Evolutionary conservation across 2,329 filamentous ascomycete species (phyloP), one percentile per base, ranked within the genome.

Genomic region (Sclerotinia sclerotiorum): DNA sequence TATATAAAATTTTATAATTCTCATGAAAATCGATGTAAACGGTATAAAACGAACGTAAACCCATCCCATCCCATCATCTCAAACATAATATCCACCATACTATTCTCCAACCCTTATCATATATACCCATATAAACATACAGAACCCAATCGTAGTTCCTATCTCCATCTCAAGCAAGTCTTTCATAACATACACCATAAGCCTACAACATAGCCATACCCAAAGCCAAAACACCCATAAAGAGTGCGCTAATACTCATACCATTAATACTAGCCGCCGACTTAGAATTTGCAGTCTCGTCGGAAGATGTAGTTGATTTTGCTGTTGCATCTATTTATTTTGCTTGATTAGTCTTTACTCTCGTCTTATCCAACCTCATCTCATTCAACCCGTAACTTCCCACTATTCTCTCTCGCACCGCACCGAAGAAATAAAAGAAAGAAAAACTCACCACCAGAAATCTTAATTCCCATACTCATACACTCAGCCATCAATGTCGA

Each of bases 401-500:
- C n/a, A n/a, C n/a, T n/a, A n/a, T n/a, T n/a, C n/a, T n/a, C n/a
- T n/a, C n/a, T n/a, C n/a, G n/a, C n/a, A n/a, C n/a, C n/a, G n/a
- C n/a, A n/a, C n/a, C n/a, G n/a, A n/a, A n/a, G n/a, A n/a, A n/a
- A n/a, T n/a, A n/a, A n/a, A n/a, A n/a, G n/a, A n/a, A n/a, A n/a
- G n/a, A n/a, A 17, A 11, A 10, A 66, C 42, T 60, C 13, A 54
- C 55, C 32, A 35, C 13, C 39, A 11, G 42, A 29, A 54, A 39
- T 7, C n/a, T n/a, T 35, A 48, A 68, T 63, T 0, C 66, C 57
- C 58, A 68, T 55, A 21, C 24, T 29, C 48, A 49, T 39, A 39
- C 66, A 68, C 24, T 27, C 27, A 1, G 32, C 66, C 70, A 79
- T 73, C 24, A 81, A 72, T 4, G 80, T 81, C 7, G 76, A 60